phyloP scores from a whole-genome alignment of 2,329 filamentous ascomycete species.

The Cladosporium sphaerospermum region DNA sequence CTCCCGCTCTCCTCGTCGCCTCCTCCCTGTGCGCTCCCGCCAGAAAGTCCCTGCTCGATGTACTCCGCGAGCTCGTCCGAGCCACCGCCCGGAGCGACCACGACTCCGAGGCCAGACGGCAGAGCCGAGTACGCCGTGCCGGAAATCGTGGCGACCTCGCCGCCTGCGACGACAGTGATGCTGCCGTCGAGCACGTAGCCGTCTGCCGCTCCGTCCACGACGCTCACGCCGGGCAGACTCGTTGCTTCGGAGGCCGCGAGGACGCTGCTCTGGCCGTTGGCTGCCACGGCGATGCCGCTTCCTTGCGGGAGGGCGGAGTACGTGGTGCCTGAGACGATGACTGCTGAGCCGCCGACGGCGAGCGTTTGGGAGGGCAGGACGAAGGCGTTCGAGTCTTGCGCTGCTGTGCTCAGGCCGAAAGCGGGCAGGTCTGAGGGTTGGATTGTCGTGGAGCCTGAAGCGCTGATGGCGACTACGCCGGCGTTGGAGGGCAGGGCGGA shows the following conservation, averaged over 20 bases:
- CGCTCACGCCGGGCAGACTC: not conserved
- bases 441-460: not conserved
- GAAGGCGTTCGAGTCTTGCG: not conserved
- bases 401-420: not conserved
- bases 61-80: not conserved
- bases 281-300: not conserved
- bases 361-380: conserved; percentile 3
- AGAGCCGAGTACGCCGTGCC: conserved; percentile 4
- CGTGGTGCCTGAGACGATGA: not conserved
- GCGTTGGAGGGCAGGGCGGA: conserved; percentile 7
- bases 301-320: not conserved
- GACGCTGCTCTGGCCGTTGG: not conserved
- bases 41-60: conserved; percentile 6
- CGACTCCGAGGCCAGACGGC: not conserved
- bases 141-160: not conserved
- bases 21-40: not conserved
- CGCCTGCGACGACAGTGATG: conserved; percentile 1
- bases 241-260: not conserved
- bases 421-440: not conserved
- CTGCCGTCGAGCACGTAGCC: conserved; percentile 6
- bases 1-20: not conserved
- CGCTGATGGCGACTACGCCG: conserved; percentile 1
- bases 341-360: not conserved
- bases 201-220: not conserved
- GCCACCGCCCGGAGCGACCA: not conserved